Evolutionary conservation across 2,329 filamentous ascomycete genomes (phyloP), one percentile per base, ranked within the genome.

Genomic region (Elsinoe batatas): DNA sequence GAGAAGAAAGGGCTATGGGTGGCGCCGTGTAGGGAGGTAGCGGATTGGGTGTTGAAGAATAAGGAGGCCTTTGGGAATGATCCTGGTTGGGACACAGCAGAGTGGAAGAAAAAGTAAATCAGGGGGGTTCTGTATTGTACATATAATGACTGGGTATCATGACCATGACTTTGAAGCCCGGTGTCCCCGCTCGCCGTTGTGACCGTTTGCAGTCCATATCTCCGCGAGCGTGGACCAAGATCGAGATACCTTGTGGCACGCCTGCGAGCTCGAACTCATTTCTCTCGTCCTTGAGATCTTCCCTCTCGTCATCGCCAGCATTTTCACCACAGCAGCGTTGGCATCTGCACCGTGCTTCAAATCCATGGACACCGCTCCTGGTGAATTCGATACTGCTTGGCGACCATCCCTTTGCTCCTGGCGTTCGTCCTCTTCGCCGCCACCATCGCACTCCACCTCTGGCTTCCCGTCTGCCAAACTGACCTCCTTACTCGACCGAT

Each of bases 1-100:
- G 60, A 64, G 40, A 58, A 61, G 37, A 63, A 63, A 5, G 36
- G 60, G 30, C 59, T 66, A 7, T 68, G 66, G 66, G 57, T 68
- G 12, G 63, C 64, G 38, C 60, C 59, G 47, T 65, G 64, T 56
- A 57, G 59, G 11, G 64, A 68, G 22, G 62, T 67, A 15, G 61
- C 64, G 35, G 58, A 64, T 3, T 64, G 61, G 59, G 58, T 66
- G 7, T 40, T 57, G n/a, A 26, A 59, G 42, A 59, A 66, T 54
- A 60, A 61, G 8, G 54, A 54, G 20, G 57, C 53, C 15, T 62
- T 67, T 40, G 60, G 60, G 1, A 50, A 54, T 20, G 64, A 68
- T 61, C 66, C 66, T 3, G 55, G 57, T 32, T 67, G 62, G 61
- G 66, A 68, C 58, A 59, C 57, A 22, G 61, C 61, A 33, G 59